Conservation (phyloP, 2,329 filamentous ascomycete species). For the Coniochaeta prunicola region DNA sequence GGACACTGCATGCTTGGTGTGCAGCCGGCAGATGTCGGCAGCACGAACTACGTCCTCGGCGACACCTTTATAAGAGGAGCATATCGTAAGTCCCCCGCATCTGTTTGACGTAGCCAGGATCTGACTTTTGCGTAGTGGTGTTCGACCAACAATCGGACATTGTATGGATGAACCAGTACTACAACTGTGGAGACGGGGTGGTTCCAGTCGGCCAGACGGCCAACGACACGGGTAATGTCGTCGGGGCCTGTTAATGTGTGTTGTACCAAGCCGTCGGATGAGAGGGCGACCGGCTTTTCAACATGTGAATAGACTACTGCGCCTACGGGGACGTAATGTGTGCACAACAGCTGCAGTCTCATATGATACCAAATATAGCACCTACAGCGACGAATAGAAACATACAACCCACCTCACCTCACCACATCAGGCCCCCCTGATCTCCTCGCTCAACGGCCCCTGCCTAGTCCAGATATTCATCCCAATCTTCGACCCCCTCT, state of each 20-base stretch:
- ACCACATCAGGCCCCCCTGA: not conserved
- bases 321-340: not conserved
- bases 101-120: not conserved
- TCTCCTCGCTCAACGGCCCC: not conserved
- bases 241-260: slow-evolving; percentile 25
- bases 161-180: slow-evolving; percentile 30
- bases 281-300: too few relatives aligned
- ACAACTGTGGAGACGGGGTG: slow-evolving; percentile 27
- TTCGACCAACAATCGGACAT: slow-evolving; percentile 29
- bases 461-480: slow-evolving; percentile 47
- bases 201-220: slow-evolving; percentile 23
- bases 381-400: not conserved
- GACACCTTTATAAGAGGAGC: slow-evolving; percentile 29
- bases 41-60: slow-evolving; percentile 26
- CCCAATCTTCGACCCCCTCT: slow-evolving; percentile 37
- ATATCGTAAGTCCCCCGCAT: slow-evolving; percentile 21
- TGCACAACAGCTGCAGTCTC: not conserved
- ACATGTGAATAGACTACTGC: not conserved
- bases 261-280: too few relatives aligned
- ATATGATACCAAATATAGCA: not conserved
- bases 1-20: slow-evolving; percentile 26
- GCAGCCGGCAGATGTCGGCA: slow-evolving; percentile 23
- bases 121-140: slow-evolving; percentile 20
- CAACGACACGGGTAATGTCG: slow-evolving; percentile 20
- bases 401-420: not conserved